phyloP scores from a whole-genome alignment of 495 filamentous ascomycete species.

The Penicillium goetzii region DNA sequence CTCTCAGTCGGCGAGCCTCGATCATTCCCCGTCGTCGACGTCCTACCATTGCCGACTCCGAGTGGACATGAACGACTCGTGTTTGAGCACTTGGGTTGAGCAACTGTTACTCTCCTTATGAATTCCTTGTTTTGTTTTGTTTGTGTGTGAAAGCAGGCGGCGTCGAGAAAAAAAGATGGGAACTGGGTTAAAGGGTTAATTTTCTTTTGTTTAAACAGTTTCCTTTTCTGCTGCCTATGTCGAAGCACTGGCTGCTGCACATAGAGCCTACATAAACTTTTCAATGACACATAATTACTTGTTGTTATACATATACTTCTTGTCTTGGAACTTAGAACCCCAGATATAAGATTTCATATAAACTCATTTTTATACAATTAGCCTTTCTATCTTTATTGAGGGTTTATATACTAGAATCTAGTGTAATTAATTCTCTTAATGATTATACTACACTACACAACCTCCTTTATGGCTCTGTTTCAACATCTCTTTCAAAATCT shows the following conservation, averaged over 20 bases:
- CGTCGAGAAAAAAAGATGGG: conserved; percentile 22
- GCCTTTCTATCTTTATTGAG: no score
- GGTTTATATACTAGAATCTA: no score
- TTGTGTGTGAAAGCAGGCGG: conserved; percentile 15
- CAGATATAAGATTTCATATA: neutral
- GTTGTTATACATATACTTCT: neutral
- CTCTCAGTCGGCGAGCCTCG: conserved; percentile 41
- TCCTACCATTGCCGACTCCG: conserved; percentile 43
- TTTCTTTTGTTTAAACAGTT: conserved; percentile 18
- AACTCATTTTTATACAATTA: neutral
- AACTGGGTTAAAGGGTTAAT: conserved; percentile 13
- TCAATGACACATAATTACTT: conserved; percentile 29
- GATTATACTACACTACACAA: no score
- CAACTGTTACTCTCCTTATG: conserved; percentile 15
- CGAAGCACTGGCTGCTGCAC: conserved; percentile 33
- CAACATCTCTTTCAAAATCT: no score
- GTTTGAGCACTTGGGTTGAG: neutral
- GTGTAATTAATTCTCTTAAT: no score
- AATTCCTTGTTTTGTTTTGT: conserved; percentile 15
- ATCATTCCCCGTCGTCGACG: conserved; percentile 47
- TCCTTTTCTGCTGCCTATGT: conserved; percentile 20
- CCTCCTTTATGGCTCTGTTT: no score
- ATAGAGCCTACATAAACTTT: conserved; percentile 26
- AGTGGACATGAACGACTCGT: conserved; percentile 35
- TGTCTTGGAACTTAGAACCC: no score